Base-by-base conservation (phyloP, 2,329 filamentous ascomycete genomes). In the Hymenoscyphus fructigenus region DNA sequence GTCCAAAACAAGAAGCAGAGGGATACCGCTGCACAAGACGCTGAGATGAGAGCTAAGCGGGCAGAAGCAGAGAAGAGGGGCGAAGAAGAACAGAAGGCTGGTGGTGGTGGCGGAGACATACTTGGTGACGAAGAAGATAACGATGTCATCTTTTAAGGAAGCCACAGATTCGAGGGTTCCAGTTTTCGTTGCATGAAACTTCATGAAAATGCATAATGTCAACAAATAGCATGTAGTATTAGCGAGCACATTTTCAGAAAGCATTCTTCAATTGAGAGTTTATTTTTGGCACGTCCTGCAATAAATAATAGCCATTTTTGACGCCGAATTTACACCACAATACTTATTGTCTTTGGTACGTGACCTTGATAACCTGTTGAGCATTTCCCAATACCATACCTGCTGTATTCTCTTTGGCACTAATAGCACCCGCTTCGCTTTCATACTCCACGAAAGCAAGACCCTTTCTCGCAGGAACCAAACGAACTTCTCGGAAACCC, bases 361-460 rank as follows among this genome's bases (percentile, higher is more conserved):
- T 97, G 69, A 99, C 93, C 81, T 95, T 96, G 78, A 99, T 92
- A 7, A 87, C 83, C 79, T 92, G 91, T 70, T 85, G 85, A 57
- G 88, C 87, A 20, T 88, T 88, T 61, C 89, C 91, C 71, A 99
- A 81, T 28, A 86, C 82, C 87, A 95, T 93, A 26, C 92, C 92
- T 14, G 91, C 90, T 36, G 92, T 96, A 69, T 90, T 92, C 82
- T 98, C 94, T 83, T 97, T 98, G 20, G 95, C 95, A 62, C 88
- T 89, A 73, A 97, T 97, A 32, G 95, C 93, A 53, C 92, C 93
- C 58, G 89, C 85, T 80, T 98, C 93, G 70, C 87, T 88, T 74
- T 97, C 92, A 80, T 98, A 99, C 78, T 99, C 95, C 66, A 97
- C 92, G 77, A 99, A 99, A 0, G 93, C 95, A 77, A 99, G 93